phyloP scores from a whole-genome alignment of 2,329 filamentous ascomycete species.

The Septoria linicola region DNA sequence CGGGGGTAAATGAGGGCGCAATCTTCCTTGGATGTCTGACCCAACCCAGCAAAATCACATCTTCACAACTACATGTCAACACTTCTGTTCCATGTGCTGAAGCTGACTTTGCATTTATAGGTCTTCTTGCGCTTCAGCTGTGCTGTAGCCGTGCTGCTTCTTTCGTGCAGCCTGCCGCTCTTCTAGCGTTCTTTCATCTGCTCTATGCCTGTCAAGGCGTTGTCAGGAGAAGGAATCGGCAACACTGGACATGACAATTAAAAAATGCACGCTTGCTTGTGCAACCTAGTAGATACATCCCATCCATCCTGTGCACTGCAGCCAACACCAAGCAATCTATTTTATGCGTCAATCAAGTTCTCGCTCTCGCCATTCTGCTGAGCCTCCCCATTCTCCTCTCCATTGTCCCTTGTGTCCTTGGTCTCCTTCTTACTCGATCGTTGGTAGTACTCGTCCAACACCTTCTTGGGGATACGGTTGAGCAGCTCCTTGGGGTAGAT shows the following conservation, averaged over 20 bases:
- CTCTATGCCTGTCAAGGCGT: background rate
- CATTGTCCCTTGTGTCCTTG: constrained; percentile 49
- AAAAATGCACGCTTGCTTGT: constrained; percentile 1
- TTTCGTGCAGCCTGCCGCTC: background rate
- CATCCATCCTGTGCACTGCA: constrained; percentile 3
- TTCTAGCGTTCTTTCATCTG: constrained; percentile 7
- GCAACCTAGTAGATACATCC: background rate
- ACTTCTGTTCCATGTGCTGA: background rate
- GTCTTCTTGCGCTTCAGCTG: background rate
- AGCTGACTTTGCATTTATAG: constrained; percentile 3
- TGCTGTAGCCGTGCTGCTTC: background rate
- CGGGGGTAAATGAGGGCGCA: constrained; percentile 39
- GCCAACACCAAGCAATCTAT: background rate
- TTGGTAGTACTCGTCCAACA: constrained; percentile 54
- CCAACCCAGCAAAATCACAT: constrained; percentile 17
- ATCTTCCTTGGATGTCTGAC: constrained; percentile 47
- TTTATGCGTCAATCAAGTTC: constrained; percentile 30
- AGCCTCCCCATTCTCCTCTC: constrained; percentile 30
- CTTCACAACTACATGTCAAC: background rate
- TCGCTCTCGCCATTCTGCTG: constrained; percentile 35
- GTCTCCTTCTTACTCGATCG: constrained; percentile 44
- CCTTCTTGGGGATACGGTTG: constrained; percentile 68
- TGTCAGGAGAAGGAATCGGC: constrained; percentile 7
- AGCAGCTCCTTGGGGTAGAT: constrained; percentile 98
- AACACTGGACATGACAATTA: too few species aligned